Percentiles rank a stretch among this genome's conserved stretches.
Evolutionary conservation across 345 rosid genomes (phyloP).

Genomic region (Populus simonii): DNA sequence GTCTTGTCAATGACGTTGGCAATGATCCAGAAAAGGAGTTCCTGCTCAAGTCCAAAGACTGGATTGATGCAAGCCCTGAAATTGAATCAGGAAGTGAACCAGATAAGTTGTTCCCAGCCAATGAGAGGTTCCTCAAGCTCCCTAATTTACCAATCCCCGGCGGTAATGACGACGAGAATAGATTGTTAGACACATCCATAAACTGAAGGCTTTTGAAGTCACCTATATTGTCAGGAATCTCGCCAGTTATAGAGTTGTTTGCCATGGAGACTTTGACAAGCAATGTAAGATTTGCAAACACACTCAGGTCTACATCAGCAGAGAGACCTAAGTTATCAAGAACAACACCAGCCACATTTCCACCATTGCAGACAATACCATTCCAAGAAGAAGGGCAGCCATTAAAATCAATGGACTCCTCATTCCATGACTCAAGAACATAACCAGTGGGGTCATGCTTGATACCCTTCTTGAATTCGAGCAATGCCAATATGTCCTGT

Average conservation of each 20-base stretch:
- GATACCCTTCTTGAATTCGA: slow-evolving; percentile 89
- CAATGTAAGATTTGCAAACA: slow-evolving; percentile 77
- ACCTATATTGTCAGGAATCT: slow-evolving; percentile 61
- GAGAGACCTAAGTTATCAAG: slow-evolving; percentile 75
- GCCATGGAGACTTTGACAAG: slow-evolving; percentile 89
- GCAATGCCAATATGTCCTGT: slow-evolving; percentile 89
- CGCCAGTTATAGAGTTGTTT: slow-evolving; percentile 77
- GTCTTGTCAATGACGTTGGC: slow-evolving; percentile 57
- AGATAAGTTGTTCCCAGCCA: slow-evolving; percentile 90
- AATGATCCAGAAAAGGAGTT: slow-evolving; percentile 78
- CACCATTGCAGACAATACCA: slow-evolving; percentile 88
- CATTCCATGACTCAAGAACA: slow-evolving; percentile 91
- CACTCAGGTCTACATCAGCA: slow-evolving; percentile 73
- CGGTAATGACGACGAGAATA: slow-evolving; percentile 62
- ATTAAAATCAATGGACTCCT: slow-evolving; percentile 87
- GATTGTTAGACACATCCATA: slow-evolving; percentile 74
- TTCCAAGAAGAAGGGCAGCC: slow-evolving; percentile 99
- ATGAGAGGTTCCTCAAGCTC: slow-evolving; percentile 65
- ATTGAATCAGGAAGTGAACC: slow-evolving; percentile 71
- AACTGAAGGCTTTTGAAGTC: slow-evolving; percentile 67
- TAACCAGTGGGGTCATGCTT: slow-evolving; percentile 96
- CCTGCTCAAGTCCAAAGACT: slow-evolving; percentile 81
- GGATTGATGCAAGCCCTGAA: slow-evolving; percentile 60
- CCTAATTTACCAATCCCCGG: slow-evolving; percentile 57
- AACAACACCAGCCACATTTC: slow-evolving; percentile 83